Conservation (phyloP, 805 yeast species). For the Metschnikowia corniflorae region DNA sequence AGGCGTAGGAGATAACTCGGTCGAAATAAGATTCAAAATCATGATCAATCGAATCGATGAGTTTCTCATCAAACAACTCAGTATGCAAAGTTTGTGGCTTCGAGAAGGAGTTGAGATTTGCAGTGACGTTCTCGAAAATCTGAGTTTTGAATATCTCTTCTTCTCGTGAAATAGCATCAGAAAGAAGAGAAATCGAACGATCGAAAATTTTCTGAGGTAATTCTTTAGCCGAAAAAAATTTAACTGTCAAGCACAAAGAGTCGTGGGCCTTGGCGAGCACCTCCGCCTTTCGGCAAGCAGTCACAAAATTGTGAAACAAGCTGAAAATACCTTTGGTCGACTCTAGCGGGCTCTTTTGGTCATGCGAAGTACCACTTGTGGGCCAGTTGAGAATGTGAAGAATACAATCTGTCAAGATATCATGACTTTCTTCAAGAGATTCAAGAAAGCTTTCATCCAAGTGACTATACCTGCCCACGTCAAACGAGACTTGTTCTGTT, state of each 20-base stretch:
- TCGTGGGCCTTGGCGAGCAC: slow-evolving; percentile 11
- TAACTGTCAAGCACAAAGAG: slow-evolving; percentile 1
- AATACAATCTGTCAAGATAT: slow-evolving; percentile 1
- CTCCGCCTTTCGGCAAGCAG: slow-evolving; percentile 24
- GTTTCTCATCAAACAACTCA: slow-evolving; percentile 16
- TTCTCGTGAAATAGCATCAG: too few species aligned
- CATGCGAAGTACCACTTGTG: too few species aligned
- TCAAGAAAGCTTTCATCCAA: slow-evolving; percentile 2
- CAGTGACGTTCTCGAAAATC: too few species aligned
- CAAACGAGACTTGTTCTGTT: slow-evolving; percentile 11
- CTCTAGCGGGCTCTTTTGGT: too few species aligned
- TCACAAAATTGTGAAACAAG: slow-evolving; percentile 27
- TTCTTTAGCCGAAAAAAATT: slow-evolving; percentile 2
- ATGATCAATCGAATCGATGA: slow-evolving; percentile 22
- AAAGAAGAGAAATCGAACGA: too few species aligned
- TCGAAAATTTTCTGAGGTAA: slow-evolving; percentile 4
- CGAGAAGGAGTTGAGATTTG: too few species aligned
- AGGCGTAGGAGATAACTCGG: slow-evolving; percentile 8
- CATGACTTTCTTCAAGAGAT: neutral
- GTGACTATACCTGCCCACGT: neutral
- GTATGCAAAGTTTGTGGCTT: neutral
- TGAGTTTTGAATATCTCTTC: too few species aligned
- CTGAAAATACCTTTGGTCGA: slow-evolving; percentile 6
- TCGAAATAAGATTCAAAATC: slow-evolving; percentile 29
- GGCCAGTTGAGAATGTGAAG: neutral